Evolutionary conservation across 345 rosid genomes (phyloP).

Genomic region (Hypericum perforatum): DNA sequence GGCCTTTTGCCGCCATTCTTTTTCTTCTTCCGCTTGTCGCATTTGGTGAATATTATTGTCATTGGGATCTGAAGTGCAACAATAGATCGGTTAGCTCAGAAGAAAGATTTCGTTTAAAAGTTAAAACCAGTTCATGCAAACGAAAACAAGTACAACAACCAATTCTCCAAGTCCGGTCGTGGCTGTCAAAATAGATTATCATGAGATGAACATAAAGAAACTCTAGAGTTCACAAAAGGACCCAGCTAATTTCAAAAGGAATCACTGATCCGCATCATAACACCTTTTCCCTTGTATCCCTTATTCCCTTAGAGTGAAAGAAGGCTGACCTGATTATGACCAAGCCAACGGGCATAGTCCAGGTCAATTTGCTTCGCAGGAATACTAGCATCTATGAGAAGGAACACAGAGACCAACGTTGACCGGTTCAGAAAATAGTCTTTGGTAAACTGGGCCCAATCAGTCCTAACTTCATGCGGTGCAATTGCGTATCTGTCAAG

Average conservation of each 20-base stretch:
- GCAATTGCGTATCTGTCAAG: constrained; percentile 76
- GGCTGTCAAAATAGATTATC: too few species aligned
- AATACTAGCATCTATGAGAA: constrained; percentile 90
- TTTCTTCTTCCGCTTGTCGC: constrained; percentile 92
- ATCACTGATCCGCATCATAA: too few species aligned
- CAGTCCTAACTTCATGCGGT: constrained; percentile 66
- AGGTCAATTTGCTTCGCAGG: constrained; percentile 82
- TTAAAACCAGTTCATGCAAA: neutral
- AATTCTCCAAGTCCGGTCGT: too few species aligned
- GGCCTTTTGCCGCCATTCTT: constrained; percentile 88
- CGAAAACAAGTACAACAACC: neutral
- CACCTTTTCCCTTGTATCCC: neutral
- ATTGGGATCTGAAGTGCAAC: constrained; percentile 56
- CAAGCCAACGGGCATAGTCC: constrained; percentile 95
- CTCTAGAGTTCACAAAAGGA: too few species aligned
- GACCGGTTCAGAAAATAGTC: constrained; percentile 82
- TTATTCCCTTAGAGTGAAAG: neutral
- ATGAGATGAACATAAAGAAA: too few species aligned
- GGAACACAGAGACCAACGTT: constrained; percentile 74
- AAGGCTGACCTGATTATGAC: constrained; percentile 69
- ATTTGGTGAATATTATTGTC: constrained; percentile 90
- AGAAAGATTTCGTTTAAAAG: neutral
- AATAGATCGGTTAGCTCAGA: neutral
- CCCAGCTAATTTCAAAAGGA: too few species aligned
- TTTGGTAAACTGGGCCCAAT: constrained; percentile 77